A percentile compares a stretch with the other conserved stretches of the same genome.
These are phyloP conservation scores for Penicillium hesseltinei DNA, from an alignment of 2,329 filamentous ascomycete species.

Conservation along the genomic window DNA sequence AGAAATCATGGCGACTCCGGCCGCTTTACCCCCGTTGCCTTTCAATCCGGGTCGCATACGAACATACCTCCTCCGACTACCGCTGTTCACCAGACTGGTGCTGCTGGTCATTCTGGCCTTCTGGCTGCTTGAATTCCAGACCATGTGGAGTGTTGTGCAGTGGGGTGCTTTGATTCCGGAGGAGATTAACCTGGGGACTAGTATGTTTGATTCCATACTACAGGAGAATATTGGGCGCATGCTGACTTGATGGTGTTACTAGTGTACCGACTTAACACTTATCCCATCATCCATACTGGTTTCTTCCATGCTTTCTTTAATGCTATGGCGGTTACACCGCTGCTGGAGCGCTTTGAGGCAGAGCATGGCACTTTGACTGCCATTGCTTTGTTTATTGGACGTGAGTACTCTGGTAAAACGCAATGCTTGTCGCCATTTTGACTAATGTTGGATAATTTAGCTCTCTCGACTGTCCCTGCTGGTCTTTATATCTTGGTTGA, in stretches of 20 bases:
- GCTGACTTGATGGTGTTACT: constrained; percentile 14
- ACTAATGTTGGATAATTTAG: constrained; percentile 44
- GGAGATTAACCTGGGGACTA: constrained; percentile 67
- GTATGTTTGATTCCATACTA: constrained; percentile 52
- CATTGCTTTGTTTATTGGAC: constrained; percentile 84
- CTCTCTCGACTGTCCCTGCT: constrained; percentile 77
- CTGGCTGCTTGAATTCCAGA: constrained; percentile 68
- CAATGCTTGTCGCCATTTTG: background rate
- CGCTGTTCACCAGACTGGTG: constrained; percentile 76
- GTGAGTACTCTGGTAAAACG: constrained; percentile 55
- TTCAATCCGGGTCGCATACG: constrained; percentile 73
- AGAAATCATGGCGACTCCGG: constrained; percentile 44
- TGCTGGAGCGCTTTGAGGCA: constrained; percentile 88
- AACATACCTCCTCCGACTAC: constrained; percentile 80
- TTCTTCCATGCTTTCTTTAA: constrained; percentile 81
- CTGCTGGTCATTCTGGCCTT: constrained; percentile 64
- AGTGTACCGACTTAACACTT: constrained; percentile 95
- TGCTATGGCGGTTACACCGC: constrained; percentile 73
- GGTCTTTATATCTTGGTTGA: constrained; percentile 78
- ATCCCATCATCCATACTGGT: constrained; percentile 78
- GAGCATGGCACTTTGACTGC: constrained; percentile 89
- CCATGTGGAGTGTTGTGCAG: constrained; percentile 67
- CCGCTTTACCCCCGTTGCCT: constrained; percentile 52
- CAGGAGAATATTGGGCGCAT: background rate
- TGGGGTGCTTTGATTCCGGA: constrained; percentile 79